Percentiles rank a stretch among this genome's conserved stretches.
Conservation (phyloP, 257 asterid species). For the Fraxinus quadrangulata region DNA sequence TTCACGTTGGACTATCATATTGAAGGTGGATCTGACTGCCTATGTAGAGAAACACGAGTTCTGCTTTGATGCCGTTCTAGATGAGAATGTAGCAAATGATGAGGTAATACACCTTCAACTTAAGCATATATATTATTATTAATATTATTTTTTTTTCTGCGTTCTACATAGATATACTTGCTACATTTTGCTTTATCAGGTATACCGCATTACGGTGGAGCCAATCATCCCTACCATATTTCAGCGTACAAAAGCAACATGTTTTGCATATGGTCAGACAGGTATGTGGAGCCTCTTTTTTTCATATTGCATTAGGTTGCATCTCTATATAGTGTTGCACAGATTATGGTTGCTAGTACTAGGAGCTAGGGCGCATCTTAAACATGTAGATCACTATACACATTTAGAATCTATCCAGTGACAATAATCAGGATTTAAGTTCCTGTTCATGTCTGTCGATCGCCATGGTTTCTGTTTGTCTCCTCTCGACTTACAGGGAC, state of each 20-base stretch:
- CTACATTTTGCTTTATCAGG: conserved; percentile 49
- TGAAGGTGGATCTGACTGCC: conserved; percentile 97
- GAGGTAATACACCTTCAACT: conserved; percentile 62
- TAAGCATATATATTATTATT: not conserved
- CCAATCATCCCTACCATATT: conserved; percentile 94
- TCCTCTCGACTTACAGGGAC: not conserved
- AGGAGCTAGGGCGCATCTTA: not conserved
- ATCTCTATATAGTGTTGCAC: conserved; percentile 8
- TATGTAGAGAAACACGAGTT: conserved; percentile 96
- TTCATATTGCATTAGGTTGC: conserved; percentile 7
- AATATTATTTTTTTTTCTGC: not conserved
- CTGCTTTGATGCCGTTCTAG: conserved; percentile 95
- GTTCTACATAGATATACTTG: not conserved
- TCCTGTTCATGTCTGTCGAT: not conserved
- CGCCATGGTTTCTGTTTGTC: not conserved
- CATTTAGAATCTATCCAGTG: not conserved
- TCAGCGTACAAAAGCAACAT: conserved; percentile 96
- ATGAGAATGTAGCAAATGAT: conserved; percentile 86
- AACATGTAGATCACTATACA: not conserved
- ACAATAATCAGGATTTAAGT: not conserved
- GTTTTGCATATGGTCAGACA: conserved; percentile 98
- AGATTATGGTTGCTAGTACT: conserved; percentile 6
- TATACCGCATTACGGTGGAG: conserved; percentile 86
- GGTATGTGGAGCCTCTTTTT: conserved; percentile 46
- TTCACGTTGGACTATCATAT: conserved; percentile 35